Evolutionary conservation across 1,284 basidiomycete species (phyloP).

Genomic region (Trichosporon ovoides): DNA sequence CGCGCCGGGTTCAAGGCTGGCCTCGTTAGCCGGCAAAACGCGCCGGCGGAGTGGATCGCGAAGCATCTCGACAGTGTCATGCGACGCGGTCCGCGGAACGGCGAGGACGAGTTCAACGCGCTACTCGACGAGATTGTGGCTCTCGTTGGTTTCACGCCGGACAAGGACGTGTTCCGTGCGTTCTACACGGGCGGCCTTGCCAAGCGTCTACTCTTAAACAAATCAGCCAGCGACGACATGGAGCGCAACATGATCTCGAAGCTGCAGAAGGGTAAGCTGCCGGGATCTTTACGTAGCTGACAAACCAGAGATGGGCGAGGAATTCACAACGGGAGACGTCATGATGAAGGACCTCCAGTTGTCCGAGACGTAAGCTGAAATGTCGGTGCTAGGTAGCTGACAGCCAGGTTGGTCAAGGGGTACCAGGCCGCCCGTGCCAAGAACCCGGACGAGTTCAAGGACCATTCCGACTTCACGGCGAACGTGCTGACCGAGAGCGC

Average conservation of each 20-base stretch:
- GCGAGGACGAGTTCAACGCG: constrained; percentile 60
- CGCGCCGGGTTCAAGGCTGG: constrained; percentile 72
- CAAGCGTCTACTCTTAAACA: constrained; percentile 77
- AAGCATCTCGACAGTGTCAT: constrained; percentile 85
- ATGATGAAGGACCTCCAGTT: constrained; percentile 51
- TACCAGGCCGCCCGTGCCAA: constrained; percentile 49
- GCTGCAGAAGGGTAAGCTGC: constrained; percentile 69
- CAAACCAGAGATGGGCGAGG: constrained; percentile 47
- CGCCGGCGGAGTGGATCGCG: constrained; percentile 91
- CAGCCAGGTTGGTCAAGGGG: constrained; percentile 49
- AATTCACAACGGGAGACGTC: constrained; percentile 49
- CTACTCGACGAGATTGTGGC: constrained; percentile 70
- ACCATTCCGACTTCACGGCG: constrained; percentile 50
- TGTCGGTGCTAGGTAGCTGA: not conserved
- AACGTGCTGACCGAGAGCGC: constrained; percentile 56
- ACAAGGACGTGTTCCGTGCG: constrained; percentile 88
- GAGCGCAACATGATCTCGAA: constrained; percentile 84
- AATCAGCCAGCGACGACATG: constrained; percentile 84
- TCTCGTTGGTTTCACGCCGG: constrained; percentile 76
- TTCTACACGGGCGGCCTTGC: constrained; percentile 89
- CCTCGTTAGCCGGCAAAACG: constrained; percentile 74
- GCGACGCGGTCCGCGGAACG: constrained; percentile 56
- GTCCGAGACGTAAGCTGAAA: constrained; percentile 37
- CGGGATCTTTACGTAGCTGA: not conserved
- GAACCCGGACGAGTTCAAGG: constrained; percentile 42